Evolutionary conservation across 345 rosid genomes (phyloP).

Genomic region (Linum trigynum): DNA sequence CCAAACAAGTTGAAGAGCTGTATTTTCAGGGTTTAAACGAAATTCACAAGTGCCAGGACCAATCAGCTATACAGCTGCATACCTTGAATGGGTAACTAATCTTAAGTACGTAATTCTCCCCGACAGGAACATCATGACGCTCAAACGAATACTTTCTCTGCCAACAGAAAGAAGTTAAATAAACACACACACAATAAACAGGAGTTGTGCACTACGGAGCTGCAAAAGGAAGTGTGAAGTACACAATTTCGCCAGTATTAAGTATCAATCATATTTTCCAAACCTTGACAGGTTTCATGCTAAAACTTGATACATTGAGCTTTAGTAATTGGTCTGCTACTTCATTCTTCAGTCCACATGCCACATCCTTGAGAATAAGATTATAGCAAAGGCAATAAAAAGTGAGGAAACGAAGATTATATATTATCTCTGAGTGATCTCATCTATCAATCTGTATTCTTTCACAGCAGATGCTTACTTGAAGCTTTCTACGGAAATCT

Average conservation of each 20-base stretch:
- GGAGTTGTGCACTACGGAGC: neutral
- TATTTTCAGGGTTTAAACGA: slow-evolving; percentile 1
- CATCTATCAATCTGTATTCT: neutral
- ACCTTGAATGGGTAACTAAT: slow-evolving; percentile 94
- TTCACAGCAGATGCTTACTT: slow-evolving; percentile 33
- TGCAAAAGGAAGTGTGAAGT: neutral
- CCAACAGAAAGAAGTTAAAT: slow-evolving; percentile 14
- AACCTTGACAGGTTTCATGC: slow-evolving; percentile 87
- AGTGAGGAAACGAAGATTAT: slow-evolving; percentile 8
- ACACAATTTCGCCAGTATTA: slow-evolving; percentile 1
- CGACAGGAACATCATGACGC: slow-evolving; percentile 61
- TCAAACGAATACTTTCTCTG: slow-evolving; percentile 92
- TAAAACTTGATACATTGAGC: slow-evolving; percentile 71
- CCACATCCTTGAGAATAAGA: slow-evolving; percentile 46
- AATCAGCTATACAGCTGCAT: slow-evolving; percentile 9
- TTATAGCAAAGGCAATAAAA: slow-evolving; percentile 7
- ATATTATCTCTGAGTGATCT: neutral
- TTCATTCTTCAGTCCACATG: slow-evolving; percentile 67
- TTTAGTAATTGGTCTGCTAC: slow-evolving; percentile 51
- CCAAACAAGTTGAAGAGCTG: slow-evolving; percentile 6
- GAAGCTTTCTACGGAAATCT: slow-evolving; percentile 54
- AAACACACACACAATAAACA: slow-evolving; percentile 9
- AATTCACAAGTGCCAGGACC: slow-evolving; percentile 4
- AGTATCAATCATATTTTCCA: slow-evolving; percentile 15
- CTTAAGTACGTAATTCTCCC: slow-evolving; percentile 79